Evolutionary conservation across 2,329 filamentous ascomycete genomes (phyloP).

Genomic region (Diaporthe eres): DNA sequence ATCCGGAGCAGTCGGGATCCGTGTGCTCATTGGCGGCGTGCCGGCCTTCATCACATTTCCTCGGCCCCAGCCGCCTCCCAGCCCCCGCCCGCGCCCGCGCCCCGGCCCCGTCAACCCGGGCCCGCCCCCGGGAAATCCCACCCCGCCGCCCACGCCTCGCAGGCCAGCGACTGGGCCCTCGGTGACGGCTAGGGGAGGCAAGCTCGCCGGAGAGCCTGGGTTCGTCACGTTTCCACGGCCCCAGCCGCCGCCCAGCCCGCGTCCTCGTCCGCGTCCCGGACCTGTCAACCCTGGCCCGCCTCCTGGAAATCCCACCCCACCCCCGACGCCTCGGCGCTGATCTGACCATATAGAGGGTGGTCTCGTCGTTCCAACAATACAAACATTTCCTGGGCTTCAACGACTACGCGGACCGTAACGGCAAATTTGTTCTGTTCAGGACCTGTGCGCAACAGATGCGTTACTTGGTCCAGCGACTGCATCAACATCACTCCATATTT

Average conservation of each 20-base stretch:
- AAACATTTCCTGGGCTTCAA: background rate
- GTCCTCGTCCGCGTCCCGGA: slow-evolving; percentile 38
- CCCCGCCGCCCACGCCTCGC: slow-evolving; percentile 38
- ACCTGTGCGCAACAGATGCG: background rate
- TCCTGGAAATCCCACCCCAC: slow-evolving; percentile 38
- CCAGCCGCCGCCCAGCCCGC: slow-evolving; percentile 36
- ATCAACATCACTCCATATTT: background rate
- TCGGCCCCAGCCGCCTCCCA: slow-evolving; percentile 38
- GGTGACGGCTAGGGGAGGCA: background rate
- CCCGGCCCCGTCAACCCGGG: slow-evolving; percentile 33
- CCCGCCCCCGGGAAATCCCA: slow-evolving; percentile 36
- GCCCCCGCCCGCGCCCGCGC: slow-evolving; percentile 35
- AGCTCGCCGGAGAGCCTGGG: background rate
- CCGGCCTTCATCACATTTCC: slow-evolving; percentile 24
- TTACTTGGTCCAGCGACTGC: background rate
- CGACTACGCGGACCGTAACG: background rate
- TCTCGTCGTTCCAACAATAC: background rate
- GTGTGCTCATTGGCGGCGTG: slow-evolving; percentile 2
- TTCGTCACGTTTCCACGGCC: slow-evolving; percentile 18
- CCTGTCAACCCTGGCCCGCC: slow-evolving; percentile 31
- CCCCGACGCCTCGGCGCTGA: slow-evolving; percentile 34
- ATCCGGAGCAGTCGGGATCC: background rate
- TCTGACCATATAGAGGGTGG: too few relatives aligned
- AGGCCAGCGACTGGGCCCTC: background rate
- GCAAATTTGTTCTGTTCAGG: background rate